Conservation (phyloP, 1,284 basidiomycete species). For the Paramarasmius palmivorus region DNA sequence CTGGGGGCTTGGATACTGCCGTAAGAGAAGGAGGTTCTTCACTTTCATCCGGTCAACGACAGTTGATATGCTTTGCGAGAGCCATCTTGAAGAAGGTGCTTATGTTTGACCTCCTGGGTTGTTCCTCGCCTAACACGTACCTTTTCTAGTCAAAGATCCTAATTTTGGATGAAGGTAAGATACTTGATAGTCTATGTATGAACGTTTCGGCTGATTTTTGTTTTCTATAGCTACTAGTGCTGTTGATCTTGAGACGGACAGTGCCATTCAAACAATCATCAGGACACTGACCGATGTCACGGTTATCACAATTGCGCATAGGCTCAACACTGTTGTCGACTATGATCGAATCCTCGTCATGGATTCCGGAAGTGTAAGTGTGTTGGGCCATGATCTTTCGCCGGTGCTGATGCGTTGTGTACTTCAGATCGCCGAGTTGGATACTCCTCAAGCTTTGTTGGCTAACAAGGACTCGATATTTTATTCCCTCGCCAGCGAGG, state of each 20-base stretch:
- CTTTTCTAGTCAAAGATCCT: slow-evolving; percentile 71
- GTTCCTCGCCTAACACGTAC: slow-evolving; percentile 6
- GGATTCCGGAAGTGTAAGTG: slow-evolving; percentile 65
- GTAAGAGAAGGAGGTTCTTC: slow-evolving; percentile 84
- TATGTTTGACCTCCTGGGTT: slow-evolving; percentile 1
- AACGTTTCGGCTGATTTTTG: slow-evolving; percentile 6
- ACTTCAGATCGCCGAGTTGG: slow-evolving; percentile 66
- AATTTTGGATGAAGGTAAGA: slow-evolving; percentile 84
- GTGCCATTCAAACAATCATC: slow-evolving; percentile 83
- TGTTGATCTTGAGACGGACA: slow-evolving; percentile 90
- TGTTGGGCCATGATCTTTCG: slow-evolving; percentile 7
- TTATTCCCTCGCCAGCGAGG: slow-evolving; percentile 57
- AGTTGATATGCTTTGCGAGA: slow-evolving; percentile 82
- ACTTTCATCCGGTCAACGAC: slow-evolving; percentile 82
- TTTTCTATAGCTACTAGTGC: slow-evolving; percentile 64
- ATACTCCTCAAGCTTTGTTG: slow-evolving; percentile 67
- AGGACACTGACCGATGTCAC: slow-evolving; percentile 69
- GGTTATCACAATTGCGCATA: slow-evolving; percentile 85
- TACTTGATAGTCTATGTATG: not conserved
- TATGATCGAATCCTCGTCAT: slow-evolving; percentile 86
- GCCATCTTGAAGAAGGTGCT: slow-evolving; percentile 69
- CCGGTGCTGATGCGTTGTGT: not conserved
- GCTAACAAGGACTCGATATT: slow-evolving; percentile 53
- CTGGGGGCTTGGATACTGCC: slow-evolving; percentile 67
- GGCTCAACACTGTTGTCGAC: slow-evolving; percentile 90